These are phyloP conservation scores for Plectosphaerella sp. DNA, from an alignment of 2,329 filamentous ascomycete species.

Conservation along the genomic window DNA sequence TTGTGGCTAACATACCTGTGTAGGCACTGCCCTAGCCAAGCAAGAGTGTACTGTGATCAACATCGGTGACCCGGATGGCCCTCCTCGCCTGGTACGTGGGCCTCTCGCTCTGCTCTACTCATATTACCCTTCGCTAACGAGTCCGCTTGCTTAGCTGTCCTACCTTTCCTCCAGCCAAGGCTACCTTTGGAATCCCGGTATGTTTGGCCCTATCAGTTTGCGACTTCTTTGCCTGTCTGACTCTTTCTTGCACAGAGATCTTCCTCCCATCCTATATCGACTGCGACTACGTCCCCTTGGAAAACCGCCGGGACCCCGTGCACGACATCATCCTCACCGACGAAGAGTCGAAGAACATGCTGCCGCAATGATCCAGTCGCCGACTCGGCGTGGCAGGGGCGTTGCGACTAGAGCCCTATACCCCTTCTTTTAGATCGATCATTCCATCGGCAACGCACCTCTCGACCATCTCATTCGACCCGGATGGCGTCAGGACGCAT, in stretches of 20 bases:
- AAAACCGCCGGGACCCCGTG: constrained; percentile 71
- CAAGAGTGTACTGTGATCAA: constrained; percentile 79
- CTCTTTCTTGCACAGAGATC: constrained; percentile 52
- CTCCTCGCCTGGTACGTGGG: constrained; percentile 61
- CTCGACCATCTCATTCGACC: constrained; percentile 6
- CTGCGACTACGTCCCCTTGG: constrained; percentile 69
- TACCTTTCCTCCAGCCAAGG: constrained; percentile 77
- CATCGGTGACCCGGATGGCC: constrained; percentile 69
- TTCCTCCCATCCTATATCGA: constrained; percentile 76
- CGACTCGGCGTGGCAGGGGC: neutral
- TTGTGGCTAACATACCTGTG: constrained; percentile 20
- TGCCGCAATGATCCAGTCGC: constrained; percentile 49
- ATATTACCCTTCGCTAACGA: neutral
- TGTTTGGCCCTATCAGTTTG: constrained; percentile 8
- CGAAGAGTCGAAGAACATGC: constrained; percentile 66
- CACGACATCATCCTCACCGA: constrained; percentile 74
- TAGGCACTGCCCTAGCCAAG: constrained; percentile 67
- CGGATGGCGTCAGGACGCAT: constrained; percentile 9
- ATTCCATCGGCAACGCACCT: constrained; percentile 10
- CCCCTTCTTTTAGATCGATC: constrained; percentile 17
- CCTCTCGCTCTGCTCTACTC: neutral
- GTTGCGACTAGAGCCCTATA: neutral
- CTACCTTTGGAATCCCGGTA: constrained; percentile 79
- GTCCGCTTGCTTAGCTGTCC: constrained; percentile 54
- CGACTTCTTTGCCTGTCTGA: neutral